phyloP scores from a whole-genome alignment of 257 asterid genomes.

The Oldenlandia corymbosa region DNA sequence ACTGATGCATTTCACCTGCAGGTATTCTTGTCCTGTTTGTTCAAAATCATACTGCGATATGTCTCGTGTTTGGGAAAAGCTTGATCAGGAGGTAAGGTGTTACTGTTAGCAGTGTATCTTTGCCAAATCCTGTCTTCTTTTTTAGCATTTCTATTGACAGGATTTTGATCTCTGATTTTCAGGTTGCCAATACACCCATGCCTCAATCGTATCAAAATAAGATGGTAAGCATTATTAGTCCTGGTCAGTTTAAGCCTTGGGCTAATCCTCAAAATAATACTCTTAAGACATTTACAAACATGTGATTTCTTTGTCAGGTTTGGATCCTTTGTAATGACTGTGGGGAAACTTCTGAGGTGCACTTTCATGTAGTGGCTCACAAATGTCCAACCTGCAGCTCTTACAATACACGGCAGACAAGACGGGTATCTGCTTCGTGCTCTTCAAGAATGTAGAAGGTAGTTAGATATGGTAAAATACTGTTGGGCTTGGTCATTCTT shows the following conservation, averaged over 20 bases:
- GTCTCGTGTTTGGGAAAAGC: constrained; percentile 54
- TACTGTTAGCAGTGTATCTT: not conserved
- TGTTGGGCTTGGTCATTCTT: not conserved
- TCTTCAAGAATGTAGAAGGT: constrained; percentile 29
- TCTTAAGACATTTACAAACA: no score
- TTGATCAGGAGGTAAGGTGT: constrained; percentile 47
- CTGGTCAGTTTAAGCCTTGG: not conserved
- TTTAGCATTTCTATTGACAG: not conserved
- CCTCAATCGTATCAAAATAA: constrained; percentile 45
- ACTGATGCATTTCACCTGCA: constrained; percentile 17
- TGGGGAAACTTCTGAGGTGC: constrained; percentile 54
- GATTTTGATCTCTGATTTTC: constrained; percentile 12
- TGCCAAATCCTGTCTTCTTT: not conserved
- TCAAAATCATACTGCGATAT: constrained; percentile 61
- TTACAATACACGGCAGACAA: constrained; percentile 58
- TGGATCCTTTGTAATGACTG: constrained; percentile 81
- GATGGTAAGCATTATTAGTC: constrained; percentile 34
- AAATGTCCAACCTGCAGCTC: constrained; percentile 59
- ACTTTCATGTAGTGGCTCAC: constrained; percentile 46
- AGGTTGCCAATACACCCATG: constrained; percentile 60
- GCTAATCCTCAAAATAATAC: not conserved
- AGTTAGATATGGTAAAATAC: constrained; percentile 14
- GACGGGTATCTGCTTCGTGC: constrained; percentile 39
- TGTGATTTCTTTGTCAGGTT: constrained; percentile 26
- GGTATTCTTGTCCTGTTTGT: constrained; percentile 71